A percentile compares a stretch with the other conserved stretches of the same genome.
phyloP scores from a whole-genome alignment of 768 basidiomycete species.

The Kwoniella pini region DNA sequence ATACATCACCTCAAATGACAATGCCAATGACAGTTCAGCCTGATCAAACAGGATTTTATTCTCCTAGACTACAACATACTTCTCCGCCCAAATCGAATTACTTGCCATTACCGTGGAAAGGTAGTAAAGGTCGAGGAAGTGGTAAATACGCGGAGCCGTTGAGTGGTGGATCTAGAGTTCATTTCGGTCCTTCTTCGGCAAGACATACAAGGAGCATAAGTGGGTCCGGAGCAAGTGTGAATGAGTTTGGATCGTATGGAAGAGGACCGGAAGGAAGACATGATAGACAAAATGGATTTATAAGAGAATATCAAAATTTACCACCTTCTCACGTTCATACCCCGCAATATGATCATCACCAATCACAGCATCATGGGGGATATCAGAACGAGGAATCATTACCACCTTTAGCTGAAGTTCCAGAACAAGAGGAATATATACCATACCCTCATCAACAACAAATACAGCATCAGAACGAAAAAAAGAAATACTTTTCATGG shows the following conservation, averaged over 20 bases:
- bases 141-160: background rate
- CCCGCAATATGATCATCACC: background rate
- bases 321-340: background rate
- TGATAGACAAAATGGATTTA: background rate
- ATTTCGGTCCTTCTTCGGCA: constrained; percentile 10
- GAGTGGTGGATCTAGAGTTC: constrained; percentile 4
- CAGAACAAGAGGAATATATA: background rate
- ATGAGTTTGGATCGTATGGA: constrained; percentile 7
- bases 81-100: constrained; percentile 5
- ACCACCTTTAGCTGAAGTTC: constrained; percentile 4
- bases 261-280: constrained; percentile 8
- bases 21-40: constrained; percentile 11
- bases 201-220: constrained; percentile 6
- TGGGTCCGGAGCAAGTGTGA: background rate
- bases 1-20: background rate
- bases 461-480: background rate
- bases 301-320: constrained; percentile 6
- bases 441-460: background rate
- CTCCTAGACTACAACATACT: constrained; percentile 11
- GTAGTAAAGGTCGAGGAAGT: background rate
- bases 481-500: constrained; percentile 22
- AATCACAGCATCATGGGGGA: background rate
- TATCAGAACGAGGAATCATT: background rate
- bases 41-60: constrained; percentile 13
- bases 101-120: background rate